Base-by-base conservation (phyloP, 2,329 filamentous ascomycete genomes). In the Ceratocystis papillata region DNA sequence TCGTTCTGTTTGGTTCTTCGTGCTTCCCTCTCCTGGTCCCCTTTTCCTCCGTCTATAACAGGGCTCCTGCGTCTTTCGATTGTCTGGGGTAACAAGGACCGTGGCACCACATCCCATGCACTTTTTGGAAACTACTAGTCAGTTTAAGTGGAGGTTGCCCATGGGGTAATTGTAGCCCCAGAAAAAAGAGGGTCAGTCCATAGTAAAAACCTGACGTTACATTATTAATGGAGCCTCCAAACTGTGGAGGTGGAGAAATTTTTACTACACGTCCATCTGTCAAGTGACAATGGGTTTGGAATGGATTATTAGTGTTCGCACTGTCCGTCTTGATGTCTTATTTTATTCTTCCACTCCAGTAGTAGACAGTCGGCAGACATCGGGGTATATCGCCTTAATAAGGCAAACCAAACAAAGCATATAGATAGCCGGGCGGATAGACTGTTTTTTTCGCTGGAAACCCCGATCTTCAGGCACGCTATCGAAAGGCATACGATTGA, bases 51-150 rank as follows among this genome's bases (percentile, higher is more conserved):
- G 7, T 53, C 48, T 53, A 53, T 25, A 53, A 53, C 48, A 53
- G 25, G 33, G 33, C 33, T 37, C 33, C 33, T 37, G 4, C 41
- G 15, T 53, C 50, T 62, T 60, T 60, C 33, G 44, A 46, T 45
- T 65, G 53, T 64, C 62, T 53, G 62, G 65, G 65, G 60, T 57
- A 66, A 22, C 60, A 63, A 25, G 60, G 65, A 63, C 59, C 33
- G 53, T 63, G 37, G 61, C 63, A 60, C 59, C 22, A 66, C 65
- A 25, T 63, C 44, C 61, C 65, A 60, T 62, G 48, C 63, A 66
- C 46, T 59, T 55, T 63, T 62, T 10, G 33, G 33, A 37, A 37
- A 37, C 50, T 61, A 28, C 46, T 66, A 66, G 33, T 66, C 46
- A 41, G 25, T 45, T 15, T 63, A 50, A 17, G 33, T 62, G 48